These are phyloP conservation scores for Pythium pectinolyticum DNA, from an alignment of 352 stramenopile species.

Conservation along the genomic window DNA sequence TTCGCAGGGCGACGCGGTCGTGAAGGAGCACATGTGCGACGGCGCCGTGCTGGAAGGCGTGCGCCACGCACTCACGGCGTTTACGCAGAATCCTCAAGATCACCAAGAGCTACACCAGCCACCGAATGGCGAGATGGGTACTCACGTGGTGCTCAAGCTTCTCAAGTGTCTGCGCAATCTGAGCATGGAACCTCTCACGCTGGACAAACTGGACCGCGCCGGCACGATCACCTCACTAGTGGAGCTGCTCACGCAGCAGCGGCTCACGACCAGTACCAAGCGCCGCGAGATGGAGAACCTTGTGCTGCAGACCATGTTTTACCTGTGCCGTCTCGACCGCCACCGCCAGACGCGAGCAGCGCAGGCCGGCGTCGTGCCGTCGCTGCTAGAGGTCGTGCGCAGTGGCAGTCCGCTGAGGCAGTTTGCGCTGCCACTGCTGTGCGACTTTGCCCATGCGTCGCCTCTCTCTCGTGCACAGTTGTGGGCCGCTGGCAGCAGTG, in stretches of 20 bases:
- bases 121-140: constrained; percentile 4
- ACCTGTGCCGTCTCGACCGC: constrained; percentile 91
- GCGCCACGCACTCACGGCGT: constrained; percentile 46
- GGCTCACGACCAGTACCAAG: constrained; percentile 32
- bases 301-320: constrained; percentile 91
- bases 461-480: constrained; percentile 79
- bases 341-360: constrained; percentile 89
- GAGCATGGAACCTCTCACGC: constrained; percentile 89
- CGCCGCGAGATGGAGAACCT: constrained; percentile 89
- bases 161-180: constrained; percentile 88
- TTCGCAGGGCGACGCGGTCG: constrained; percentile 88
- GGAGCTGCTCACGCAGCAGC: constrained; percentile 63
- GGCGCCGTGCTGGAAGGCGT: constrained; percentile 70
- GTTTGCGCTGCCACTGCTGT: constrained; percentile 91
- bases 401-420: constrained; percentile 89
- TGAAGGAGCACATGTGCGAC: constrained; percentile 93
- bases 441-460: constrained; percentile 90
- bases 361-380: constrained; percentile 88
- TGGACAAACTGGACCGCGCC: constrained; percentile 87
- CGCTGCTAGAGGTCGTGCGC: constrained; percentile 83
- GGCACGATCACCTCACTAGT: constrained; percentile 88
- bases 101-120: no score
- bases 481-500: no score
- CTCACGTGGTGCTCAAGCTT: constrained; percentile 67
- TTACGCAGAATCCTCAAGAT: constrained; percentile 17